phyloP scores from a whole-genome alignment of 148 eudicot species.

The Chenopodium suecicum region DNA sequence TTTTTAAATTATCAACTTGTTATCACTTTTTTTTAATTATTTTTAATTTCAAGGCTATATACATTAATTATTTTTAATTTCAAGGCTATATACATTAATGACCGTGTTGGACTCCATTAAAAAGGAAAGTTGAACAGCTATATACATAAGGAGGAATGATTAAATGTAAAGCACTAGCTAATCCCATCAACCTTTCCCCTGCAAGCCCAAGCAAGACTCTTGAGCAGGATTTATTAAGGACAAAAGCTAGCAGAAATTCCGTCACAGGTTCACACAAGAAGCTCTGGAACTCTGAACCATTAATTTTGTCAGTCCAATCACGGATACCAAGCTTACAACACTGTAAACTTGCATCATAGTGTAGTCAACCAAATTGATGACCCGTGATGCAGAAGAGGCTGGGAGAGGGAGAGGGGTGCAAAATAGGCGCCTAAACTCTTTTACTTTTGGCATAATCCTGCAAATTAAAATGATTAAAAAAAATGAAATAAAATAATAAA shows the following conservation, averaged over 20 bases:
- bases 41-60: no score
- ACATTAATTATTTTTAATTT: no score
- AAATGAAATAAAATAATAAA: no score
- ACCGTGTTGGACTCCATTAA: no score
- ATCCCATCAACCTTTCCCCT: background rate
- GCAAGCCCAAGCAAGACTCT: background rate
- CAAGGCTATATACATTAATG: no score
- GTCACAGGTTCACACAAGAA: background rate
- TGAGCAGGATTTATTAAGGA: background rate
- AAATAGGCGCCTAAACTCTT: background rate
- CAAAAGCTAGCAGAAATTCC: background rate
- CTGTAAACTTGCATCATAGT: background rate
- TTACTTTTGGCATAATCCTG: background rate
- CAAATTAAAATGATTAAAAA: background rate
- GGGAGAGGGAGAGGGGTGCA: background rate
- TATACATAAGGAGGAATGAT: no score
- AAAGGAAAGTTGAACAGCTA: no score
- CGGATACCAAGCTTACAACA: background rate
- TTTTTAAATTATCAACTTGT: no score
- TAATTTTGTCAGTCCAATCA: background rate
- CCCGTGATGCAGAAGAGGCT: background rate
- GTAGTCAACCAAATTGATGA: background rate
- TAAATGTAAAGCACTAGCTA: background rate
- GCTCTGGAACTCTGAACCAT: background rate
- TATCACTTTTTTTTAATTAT: no score